Evolutionary conservation across 1,284 basidiomycete species (phyloP), one percentile per base, ranked within the genome.

Genomic region (Apiotrichum sp.): DNA sequence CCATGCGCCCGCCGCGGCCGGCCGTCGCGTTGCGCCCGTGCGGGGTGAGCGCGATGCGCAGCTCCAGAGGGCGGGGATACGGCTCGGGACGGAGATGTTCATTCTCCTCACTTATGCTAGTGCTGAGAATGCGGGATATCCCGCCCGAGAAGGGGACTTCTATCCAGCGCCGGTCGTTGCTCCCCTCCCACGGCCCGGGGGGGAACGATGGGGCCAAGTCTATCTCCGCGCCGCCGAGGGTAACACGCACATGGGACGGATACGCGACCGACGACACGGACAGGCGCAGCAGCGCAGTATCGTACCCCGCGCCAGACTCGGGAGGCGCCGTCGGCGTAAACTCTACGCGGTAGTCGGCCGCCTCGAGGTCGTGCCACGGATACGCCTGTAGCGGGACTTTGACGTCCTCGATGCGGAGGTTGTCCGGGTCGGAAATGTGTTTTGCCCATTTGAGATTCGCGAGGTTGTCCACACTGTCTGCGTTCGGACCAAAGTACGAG

Each of bases 381-480:
- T 92, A 91, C 11, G 74, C 79, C 65, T 90, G 88, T 64, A 89
- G 73, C 0, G 87, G 84, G 80, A 90, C 88, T 6, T 83, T 80
- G 2, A 84, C 82, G 50, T 86, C 85, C 70, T 91, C 87, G 35
- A 85, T 76, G 9, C 82, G 81, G 0, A 65, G 43, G 4, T 58
- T 34, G 6, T 62, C 50, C 0, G 77, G 65, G n/a, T 80, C 62
- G 0, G 83, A 78, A 51, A 90, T 78, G 86, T 86, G 88, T 57
- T 87, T 83, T 0, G 77, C 70, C 89, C 89, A 92, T 9, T 84
- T 81, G 38, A 88, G 72, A 6, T 64, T 44, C 22, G 61, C 36
- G 4, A 69, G 32, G 41, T 63, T 56, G 5, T 55, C 50, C 3
- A 58, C 42, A 32, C 46, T 58, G 34, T 68, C 80, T 3, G 87